Evolutionary conservation across 83 land plant genomes (phyloP), one percentile per base, ranked within the genome.

Genomic region (Picea abies): DNA sequence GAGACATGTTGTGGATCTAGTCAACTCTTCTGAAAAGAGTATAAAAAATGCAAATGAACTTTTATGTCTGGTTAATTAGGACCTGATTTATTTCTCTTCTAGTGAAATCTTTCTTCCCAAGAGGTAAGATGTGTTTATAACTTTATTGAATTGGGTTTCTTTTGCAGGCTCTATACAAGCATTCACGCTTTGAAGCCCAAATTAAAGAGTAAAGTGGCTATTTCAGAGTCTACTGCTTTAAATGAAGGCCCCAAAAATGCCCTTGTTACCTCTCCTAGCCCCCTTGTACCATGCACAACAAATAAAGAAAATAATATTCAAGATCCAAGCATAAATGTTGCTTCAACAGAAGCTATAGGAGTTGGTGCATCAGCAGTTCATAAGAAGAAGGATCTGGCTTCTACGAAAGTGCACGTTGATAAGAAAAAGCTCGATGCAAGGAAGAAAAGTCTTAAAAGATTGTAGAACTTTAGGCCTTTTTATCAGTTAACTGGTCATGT

Each of bases 141-240:
- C 1, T 0, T 9, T 49, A 49, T 29, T 47, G 22, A 75, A 20
- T 20, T 83, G 17, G 35, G 23, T 80, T 17, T 60, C 7, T 11
- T 71, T 52, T 65, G 22, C 92, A 95, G 99, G 88, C 85, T 97
- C 17, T 90, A 92, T 83, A 95, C 99, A 23, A 93, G 93, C 67
- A 92, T 97, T 61, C 98, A 95, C 83, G 98, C 99, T 19, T 80
- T 92, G 37, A 97, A 93, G 86, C 89, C 94, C 23, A 97, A 95
- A 85, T 85, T 93, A 17, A 95, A 94, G 85, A 67, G 83, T 15
- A 94, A 96, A 68, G 83, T 86, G 29, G 94, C 92, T 20, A 97
- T 97, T 19, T 90, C 90, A n/a, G 99, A 96, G 72, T 92, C 95
- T 5, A 92, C 97, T 10, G 90, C 87, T 61, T 85, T 94, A 66